phyloP scores from a whole-genome alignment of 2,329 filamentous ascomycete species.

The Nigrograna mackinnonii region DNA sequence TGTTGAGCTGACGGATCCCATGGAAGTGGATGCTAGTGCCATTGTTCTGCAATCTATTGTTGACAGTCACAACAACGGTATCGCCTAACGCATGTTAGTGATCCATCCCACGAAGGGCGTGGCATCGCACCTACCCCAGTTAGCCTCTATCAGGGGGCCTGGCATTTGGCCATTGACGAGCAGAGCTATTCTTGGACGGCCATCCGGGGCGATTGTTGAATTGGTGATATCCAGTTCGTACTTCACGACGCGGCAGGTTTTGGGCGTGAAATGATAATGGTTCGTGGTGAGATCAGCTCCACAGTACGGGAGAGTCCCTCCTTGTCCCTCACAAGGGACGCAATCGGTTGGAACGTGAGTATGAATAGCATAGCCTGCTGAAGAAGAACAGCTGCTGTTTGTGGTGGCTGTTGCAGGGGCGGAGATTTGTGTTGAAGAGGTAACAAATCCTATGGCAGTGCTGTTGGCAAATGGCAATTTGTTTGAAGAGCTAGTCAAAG shows the following conservation, averaged over 20 bases:
- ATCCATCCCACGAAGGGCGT: not conserved
- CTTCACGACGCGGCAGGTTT: slow-evolving; percentile 42
- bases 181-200: slow-evolving; percentile 1
- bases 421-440: too few species aligned
- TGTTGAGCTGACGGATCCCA: slow-evolving; percentile 37
- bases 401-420: too few species aligned
- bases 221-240: slow-evolving; percentile 46
- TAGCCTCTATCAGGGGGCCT: slow-evolving; percentile 66
- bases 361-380: too few species aligned
- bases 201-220: slow-evolving; percentile 24
- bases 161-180: slow-evolving; percentile 76
- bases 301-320: slow-evolving; percentile 31
- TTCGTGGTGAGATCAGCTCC: slow-evolving; percentile 39
- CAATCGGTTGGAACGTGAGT: too few species aligned
- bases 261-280: slow-evolving; percentile 40
- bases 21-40: slow-evolving; percentile 17
- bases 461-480: too few species aligned
- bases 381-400: too few species aligned
- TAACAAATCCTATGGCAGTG: too few species aligned
- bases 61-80: slow-evolving; percentile 52
- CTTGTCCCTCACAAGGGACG: slow-evolving; percentile 34
- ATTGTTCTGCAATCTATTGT: slow-evolving; percentile 59
- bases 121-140: slow-evolving; percentile 48
- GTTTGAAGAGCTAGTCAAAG: too few species aligned
- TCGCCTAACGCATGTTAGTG: slow-evolving; percentile 13